phyloP scores from a whole-genome alignment of 257 asterid species.

The Oldenlandia corymbosa region DNA sequence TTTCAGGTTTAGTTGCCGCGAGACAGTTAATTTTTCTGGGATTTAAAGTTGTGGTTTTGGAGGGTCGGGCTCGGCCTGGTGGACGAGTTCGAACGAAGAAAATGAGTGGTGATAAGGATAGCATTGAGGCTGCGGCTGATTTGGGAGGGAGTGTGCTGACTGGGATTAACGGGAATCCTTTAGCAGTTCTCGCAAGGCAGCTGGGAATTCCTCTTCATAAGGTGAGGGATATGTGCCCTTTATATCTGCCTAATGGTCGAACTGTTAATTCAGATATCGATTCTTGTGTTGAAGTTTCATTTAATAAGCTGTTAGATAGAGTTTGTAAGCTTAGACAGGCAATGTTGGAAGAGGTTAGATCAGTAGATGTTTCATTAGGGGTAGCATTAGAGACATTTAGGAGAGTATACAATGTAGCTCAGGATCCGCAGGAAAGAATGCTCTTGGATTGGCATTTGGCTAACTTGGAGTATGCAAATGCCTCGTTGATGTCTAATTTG shows the following conservation, averaged over 20 bases:
- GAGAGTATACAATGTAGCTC: slow-evolving; percentile 75
- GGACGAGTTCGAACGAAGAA: slow-evolving; percentile 82
- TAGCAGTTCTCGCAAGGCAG: slow-evolving; percentile 93
- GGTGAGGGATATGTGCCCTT: slow-evolving; percentile 95
- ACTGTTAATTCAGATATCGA: slow-evolving; percentile 79
- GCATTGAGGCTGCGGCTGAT: slow-evolving; percentile 74
- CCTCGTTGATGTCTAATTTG: slow-evolving; percentile 81
- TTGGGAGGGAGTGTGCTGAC: slow-evolving; percentile 96
- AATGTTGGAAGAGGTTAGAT: slow-evolving; percentile 75
- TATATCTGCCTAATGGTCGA: slow-evolving; percentile 81
- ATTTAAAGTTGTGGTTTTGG: slow-evolving; percentile 76
- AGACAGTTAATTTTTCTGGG: slow-evolving; percentile 82
- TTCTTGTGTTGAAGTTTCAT: slow-evolving; percentile 75
- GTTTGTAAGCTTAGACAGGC: slow-evolving; percentile 96
- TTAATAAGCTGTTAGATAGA: slow-evolving; percentile 86
- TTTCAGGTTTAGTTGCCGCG: slow-evolving; percentile 90
- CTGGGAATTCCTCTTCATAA: slow-evolving; percentile 80
- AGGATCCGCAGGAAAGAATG: slow-evolving; percentile 88
- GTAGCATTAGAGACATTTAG: slow-evolving; percentile 86
- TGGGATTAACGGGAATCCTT: slow-evolving; percentile 91
- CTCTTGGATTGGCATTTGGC: slow-evolving; percentile 98
- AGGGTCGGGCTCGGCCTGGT: slow-evolving; percentile 81
- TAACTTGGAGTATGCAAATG: slow-evolving; percentile 93
- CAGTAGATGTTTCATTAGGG: slow-evolving; percentile 75
- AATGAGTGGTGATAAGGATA: slow-evolving; percentile 56